These are phyloP conservation scores for Aspergillus affinis DNA, from an alignment of 495 filamentous ascomycete species.

Conservation along the genomic window DNA sequence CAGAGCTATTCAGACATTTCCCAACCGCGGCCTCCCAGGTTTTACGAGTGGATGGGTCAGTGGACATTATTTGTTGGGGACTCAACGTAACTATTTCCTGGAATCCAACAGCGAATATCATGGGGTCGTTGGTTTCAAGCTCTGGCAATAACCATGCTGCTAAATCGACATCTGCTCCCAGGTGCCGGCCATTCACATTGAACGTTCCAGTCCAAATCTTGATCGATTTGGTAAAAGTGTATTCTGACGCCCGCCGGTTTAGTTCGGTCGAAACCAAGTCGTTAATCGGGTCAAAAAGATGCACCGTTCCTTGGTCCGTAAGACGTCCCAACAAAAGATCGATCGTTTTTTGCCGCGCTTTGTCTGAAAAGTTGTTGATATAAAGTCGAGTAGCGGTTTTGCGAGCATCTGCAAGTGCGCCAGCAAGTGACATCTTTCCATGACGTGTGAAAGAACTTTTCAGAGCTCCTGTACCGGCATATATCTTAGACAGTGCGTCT, in stretches of 20 bases:
- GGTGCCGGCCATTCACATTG: conserved; percentile 85
- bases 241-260: conserved; percentile 54
- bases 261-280: conserved; percentile 81
- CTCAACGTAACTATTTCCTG: conserved; percentile 97
- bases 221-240: conserved; percentile 50
- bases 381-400: conserved; percentile 93
- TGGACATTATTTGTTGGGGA: conserved; percentile 99
- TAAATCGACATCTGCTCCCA: conserved; percentile 75
- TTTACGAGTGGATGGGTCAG: conserved; percentile 81
- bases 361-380: conserved; percentile 96
- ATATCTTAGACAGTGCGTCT: conserved; percentile 90
- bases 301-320: conserved; percentile 77
- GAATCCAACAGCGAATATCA: conserved; percentile 83
- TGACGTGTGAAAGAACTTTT: conserved; percentile 95
- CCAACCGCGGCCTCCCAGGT: conserved; percentile 84
- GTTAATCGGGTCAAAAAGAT: conserved; percentile 91
- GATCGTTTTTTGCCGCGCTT: conserved; percentile 88
- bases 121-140: conserved; percentile 25
- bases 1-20: conserved; percentile 68
- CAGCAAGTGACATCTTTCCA: conserved; percentile 94
- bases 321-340: conserved; percentile 85
- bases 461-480: conserved; percentile 92
- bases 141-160: conserved; percentile 82
- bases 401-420: conserved; percentile 89
- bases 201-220: conserved; percentile 85